phyloP scores from a whole-genome alignment of 2,329 filamentous ascomycete genomes.

The Colletotrichum eleusines region DNA sequence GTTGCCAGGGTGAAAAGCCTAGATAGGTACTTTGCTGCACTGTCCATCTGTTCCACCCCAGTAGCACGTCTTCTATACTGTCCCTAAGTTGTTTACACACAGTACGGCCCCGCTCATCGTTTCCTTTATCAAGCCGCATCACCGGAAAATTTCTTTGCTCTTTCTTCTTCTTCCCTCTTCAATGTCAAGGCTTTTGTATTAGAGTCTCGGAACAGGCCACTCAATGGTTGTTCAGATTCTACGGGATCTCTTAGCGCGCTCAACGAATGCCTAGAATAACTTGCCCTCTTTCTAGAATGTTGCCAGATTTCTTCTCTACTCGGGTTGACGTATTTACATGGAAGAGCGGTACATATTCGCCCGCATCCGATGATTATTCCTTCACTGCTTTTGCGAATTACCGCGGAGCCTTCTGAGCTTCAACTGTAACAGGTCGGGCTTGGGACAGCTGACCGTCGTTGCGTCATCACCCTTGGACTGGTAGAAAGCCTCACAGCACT shows the following conservation, averaged over 20 bases:
- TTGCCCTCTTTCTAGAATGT: conserved; percentile 78
- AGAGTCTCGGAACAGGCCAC: conserved; percentile 97
- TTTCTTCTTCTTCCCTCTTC: conserved; percentile 63
- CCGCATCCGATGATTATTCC: not conserved
- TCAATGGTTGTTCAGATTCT: conserved; percentile 95
- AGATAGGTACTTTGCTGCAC: not conserved
- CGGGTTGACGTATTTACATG: conserved; percentile 59
- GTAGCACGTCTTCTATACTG: not conserved
- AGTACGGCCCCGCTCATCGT: conserved; percentile 1
- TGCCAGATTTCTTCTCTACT: conserved; percentile 65
- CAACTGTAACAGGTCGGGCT: conserved; percentile 80
- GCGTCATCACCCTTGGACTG: conserved; percentile 80
- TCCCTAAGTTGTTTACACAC: accelerated
- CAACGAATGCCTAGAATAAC: conserved; percentile 93
- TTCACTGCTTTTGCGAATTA: conserved; percentile 46
- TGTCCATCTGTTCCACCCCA: not conserved
- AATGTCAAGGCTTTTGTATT: conserved; percentile 95
- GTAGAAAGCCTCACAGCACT: conserved; percentile 94
- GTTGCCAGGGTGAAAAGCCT: not conserved
- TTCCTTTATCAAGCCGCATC: conserved; percentile 83
- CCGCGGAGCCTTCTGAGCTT: conserved; percentile 83
- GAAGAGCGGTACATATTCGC: conserved; percentile 62
- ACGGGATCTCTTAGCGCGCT: conserved; percentile 91
- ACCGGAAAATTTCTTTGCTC: conserved; percentile 59
- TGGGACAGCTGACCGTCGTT: conserved; percentile 85